Percentiles rank a stretch among this genome's conserved stretches.
Evolutionary conservation across 345 rosid genomes (phyloP).

Genomic region (Kandelia obovata): DNA sequence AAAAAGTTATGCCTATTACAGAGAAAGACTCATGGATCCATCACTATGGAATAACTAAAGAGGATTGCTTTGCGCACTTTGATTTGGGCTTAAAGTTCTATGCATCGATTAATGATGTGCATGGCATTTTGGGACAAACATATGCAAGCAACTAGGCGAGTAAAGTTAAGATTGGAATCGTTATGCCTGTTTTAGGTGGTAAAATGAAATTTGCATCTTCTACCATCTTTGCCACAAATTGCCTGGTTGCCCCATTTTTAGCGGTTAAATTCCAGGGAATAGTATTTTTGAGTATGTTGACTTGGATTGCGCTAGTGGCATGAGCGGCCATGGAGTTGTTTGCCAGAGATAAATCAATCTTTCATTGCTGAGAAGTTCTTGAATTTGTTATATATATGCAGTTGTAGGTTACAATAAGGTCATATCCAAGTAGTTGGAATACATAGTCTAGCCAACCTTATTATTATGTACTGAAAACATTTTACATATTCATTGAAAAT

Average conservation of each 20-base stretch:
- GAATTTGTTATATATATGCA: not conserved
- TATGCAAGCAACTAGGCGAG: constrained; percentile 46
- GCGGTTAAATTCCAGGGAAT: constrained; percentile 2
- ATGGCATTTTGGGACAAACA: constrained; percentile 58
- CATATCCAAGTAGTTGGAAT: not conserved
- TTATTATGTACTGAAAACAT: no score
- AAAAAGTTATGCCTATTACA: constrained; percentile 25
- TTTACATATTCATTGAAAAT: no score
- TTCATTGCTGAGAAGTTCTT: not conserved
- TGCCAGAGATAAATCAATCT: constrained; percentile 22
- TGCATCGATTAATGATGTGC: constrained; percentile 36
- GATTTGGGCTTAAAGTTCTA: constrained; percentile 59
- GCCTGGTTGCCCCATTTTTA: constrained; percentile 28
- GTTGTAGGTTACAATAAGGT: not conserved
- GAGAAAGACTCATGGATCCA: constrained; percentile 25
- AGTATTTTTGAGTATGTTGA: constrained; percentile 10
- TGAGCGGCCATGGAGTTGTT: constrained; percentile 22
- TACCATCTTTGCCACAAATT: constrained; percentile 45
- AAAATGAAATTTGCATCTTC: constrained; percentile 44
- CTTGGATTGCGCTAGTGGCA: constrained; percentile 18
- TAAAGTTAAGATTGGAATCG: constrained; percentile 49
- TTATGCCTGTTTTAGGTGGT: constrained; percentile 62
- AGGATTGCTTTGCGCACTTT: constrained; percentile 61
- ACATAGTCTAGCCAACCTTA: no score
- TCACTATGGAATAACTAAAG: constrained; percentile 33